Evolutionary conservation across 306 rosid species (phyloP).

Genomic region (Prunus padus): DNA sequence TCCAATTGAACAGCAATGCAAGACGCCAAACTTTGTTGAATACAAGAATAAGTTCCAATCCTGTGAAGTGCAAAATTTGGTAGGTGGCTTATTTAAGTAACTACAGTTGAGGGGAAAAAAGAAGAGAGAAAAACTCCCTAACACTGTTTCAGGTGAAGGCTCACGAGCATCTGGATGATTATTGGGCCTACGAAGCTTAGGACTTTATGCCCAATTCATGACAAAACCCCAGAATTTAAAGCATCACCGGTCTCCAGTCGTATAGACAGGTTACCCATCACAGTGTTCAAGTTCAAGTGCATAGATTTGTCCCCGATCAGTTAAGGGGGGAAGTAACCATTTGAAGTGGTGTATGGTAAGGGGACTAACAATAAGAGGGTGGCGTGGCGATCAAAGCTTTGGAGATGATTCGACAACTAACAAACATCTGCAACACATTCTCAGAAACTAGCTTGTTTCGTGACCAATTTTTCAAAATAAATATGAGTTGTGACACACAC

Average conservation of each 20-base stretch:
- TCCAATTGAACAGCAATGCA: not conserved
- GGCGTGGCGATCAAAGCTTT: not conserved
- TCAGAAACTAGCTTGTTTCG: too few species aligned
- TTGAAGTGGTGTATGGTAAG: too few species aligned
- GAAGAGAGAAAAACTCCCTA: not conserved
- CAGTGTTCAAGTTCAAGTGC: too few species aligned
- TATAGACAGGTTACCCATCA: too few species aligned
- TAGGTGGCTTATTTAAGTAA: not conserved
- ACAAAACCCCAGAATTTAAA: too few species aligned
- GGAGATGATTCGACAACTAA: not conserved
- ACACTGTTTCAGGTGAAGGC: not conserved
- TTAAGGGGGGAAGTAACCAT: too few species aligned
- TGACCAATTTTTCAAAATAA: not conserved
- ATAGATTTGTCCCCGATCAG: too few species aligned
- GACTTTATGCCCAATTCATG: too few species aligned
- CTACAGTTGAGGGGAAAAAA: not conserved
- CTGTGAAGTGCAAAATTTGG: not conserved
- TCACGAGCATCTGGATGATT: not conserved
- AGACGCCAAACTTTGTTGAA: slow-evolving; percentile 6
- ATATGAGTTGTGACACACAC: not conserved
- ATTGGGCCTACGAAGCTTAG: too few species aligned
- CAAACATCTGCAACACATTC: not conserved
- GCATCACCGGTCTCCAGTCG: too few species aligned
- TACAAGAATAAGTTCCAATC: not conserved
- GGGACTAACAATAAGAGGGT: too few species aligned